These are phyloP conservation scores for Cordyceps fumosorosea DNA, from an alignment of 2,329 filamentous ascomycete species.

Conservation along the genomic window DNA sequence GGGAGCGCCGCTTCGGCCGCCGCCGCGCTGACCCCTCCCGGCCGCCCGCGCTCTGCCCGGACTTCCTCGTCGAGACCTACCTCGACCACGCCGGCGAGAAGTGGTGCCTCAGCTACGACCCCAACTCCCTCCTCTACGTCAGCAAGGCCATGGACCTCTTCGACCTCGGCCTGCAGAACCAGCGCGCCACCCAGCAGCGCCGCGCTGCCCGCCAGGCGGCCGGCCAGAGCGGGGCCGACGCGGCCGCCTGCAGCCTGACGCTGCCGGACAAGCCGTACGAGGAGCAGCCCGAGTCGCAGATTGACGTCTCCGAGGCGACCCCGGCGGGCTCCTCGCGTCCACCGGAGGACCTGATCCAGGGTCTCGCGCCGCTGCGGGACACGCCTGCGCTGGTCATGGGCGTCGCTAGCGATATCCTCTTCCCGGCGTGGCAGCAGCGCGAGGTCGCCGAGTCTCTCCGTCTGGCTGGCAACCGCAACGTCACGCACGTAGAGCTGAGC, in stretches of 20 bases:
- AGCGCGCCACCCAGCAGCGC: conserved; percentile 54
- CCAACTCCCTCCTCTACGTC: conserved; percentile 91
- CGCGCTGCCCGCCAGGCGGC: conserved; percentile 54
- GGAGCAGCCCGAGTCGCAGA: conserved; percentile 59
- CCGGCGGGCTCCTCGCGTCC: conserved; percentile 42
- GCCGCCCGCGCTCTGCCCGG: conserved; percentile 88
- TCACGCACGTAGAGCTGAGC: conserved; percentile 84
- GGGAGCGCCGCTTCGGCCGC: conserved; percentile 90
- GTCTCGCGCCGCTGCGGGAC: conserved; percentile 63
- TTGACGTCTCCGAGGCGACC: conserved; percentile 21
- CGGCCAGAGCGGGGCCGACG: conserved; percentile 32
- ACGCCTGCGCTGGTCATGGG: conserved; percentile 85
- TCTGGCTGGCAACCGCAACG: conserved; percentile 68
- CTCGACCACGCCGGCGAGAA: conserved; percentile 97
- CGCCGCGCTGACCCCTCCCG: conserved; percentile 78
- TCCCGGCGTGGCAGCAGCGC: conserved; percentile 95
- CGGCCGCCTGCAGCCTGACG: conserved; percentile 62
- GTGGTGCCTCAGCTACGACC: conserved; percentile 93
- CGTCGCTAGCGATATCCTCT: conserved; percentile 91
- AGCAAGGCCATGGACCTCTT: conserved; percentile 99
- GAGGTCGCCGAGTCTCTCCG: conserved; percentile 83
- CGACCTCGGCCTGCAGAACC: conserved; percentile 71
- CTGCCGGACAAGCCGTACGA: conserved; percentile 79
- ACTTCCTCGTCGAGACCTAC: conserved; percentile 97
- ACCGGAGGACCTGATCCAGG: conserved; percentile 72